Base-by-base conservation (phyloP, 441 rosid species). In the Theobroma grandiflorum region DNA sequence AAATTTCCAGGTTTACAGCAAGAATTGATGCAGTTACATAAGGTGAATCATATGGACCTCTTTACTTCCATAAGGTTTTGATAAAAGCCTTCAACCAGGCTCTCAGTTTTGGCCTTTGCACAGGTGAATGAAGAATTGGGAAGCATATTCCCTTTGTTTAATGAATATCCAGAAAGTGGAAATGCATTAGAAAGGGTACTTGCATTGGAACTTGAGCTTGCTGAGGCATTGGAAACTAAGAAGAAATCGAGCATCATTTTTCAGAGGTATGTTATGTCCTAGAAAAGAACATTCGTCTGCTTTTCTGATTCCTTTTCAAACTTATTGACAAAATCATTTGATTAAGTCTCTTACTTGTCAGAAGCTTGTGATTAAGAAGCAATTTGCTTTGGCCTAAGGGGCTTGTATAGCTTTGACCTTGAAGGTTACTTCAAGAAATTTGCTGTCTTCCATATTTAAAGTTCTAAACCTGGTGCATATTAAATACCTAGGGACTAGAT, bases 111-210 rank as follows among this genome's bases (percentile, higher is more conserved):
- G 75, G 65, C 62, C 66, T 81, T 83, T 80, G 43, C 62, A 57
- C 90, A 97, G 99, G 98, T 91, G 85, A 95, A 93, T 82, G 91
- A 95, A 83, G 99, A 95, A 84, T 83, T 97, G 72, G 93, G 92
- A 82, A 89, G 86, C 86, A 90, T 90, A 49, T 95, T 89, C 83
- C 98, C 99, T 81, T 74, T 78, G 49, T 90, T 87, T 81, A 91
- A 83, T 53, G 91, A 90, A 47, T 88, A 89, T 71, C 81, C 93
- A 55, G 89, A 85, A 33, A 85, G 88, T 72, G 92, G 98, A 58
- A 93, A 89, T 53, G 92, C 99, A 26, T 84, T 94, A 68, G 97
- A 95, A 85, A 93, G 98, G 73, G 99, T 95, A 71, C 94, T 97
- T 62, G 99, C 99, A 31, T 85, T 97, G 79, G 99, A 97, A 87